Base-by-base conservation (phyloP, 139 green algal genomes). In the Klebsormidium nitens region DNA sequence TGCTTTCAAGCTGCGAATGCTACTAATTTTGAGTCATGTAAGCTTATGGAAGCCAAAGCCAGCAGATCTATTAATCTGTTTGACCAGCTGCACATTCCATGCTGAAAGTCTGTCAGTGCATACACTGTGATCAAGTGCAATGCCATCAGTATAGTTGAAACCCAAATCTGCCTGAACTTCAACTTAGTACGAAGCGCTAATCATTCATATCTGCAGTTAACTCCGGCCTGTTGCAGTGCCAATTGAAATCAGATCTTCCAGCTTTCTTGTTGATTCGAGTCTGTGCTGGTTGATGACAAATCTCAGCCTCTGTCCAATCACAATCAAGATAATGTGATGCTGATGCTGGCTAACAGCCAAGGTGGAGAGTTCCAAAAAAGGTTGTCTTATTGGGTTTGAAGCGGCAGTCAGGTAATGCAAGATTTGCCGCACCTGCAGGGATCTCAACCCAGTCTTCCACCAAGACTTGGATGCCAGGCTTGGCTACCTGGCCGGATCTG, bases 401-500 rank as follows among this genome's bases (percentile, higher is more conserved):
- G n/a, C n/a, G n/a, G n/a, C n/a, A 29, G 34, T 47, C 23, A 23
- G n/a, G 34, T 39, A 26, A 26, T 26, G 26, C 57, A 40, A 23
- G 57, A 23, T 47, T 26, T 2, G n/a, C 26, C 57, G 37, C 57
- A 59, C 35, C 35, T 47, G 35, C 65, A 73, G 65, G 65, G 65
- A 26, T 1, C 65, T 73, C 42, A 17, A 67, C 0, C 65, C 65
- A 0, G 56, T 73, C 38, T 42, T 73, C 31, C 55, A 73, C 71
- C 36, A 64, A 34, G 46, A 70, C 35, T 42, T 73, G 19, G 31
- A 36, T n/a, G 34, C 6, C 19, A 36, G 42, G 19, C 31, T 11
- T 35, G 65, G 46, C 29, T 73, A 73, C 36, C 32, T 73, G 19
- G 65, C 65, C 31, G 65, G 65, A 17, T 37, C 58, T 19, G 65